Evolutionary conservation across 2,329 filamentous ascomycete genomes (phyloP).

Genomic region (Sarocladium kiliense): DNA sequence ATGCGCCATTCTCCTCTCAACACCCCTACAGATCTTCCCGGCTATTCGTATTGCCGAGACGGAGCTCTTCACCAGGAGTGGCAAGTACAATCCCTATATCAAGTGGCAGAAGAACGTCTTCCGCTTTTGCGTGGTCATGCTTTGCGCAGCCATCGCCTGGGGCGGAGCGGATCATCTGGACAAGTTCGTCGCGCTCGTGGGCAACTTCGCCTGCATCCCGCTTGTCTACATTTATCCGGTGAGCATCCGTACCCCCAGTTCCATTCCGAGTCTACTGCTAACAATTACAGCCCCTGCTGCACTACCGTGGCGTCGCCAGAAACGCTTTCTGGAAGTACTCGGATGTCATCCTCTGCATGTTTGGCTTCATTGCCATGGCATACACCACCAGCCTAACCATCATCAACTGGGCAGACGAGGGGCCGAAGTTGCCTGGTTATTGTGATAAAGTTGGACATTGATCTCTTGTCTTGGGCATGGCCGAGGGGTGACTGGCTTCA

Average conservation of each 20-base stretch:
- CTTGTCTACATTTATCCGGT: conserved; percentile 97
- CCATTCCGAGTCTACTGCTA: conserved; percentile 23
- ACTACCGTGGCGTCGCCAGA: conserved; percentile 74
- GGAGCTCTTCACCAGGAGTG: conserved; percentile 85
- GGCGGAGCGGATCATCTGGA: conserved; percentile 87
- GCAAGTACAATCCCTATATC: conserved; percentile 97
- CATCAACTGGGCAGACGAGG: conserved; percentile 72
- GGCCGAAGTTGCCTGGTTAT: conserved; percentile 44
- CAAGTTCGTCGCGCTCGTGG: conserved; percentile 94
- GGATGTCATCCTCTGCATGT: conserved; percentile 72
- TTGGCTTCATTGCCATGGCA: conserved; percentile 81
- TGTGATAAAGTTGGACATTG: conserved; percentile 35
- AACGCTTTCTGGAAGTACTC: conserved; percentile 61
- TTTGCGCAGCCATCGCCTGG: conserved; percentile 87
- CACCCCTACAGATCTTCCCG: conserved; percentile 93
- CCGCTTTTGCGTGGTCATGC: conserved; percentile 84
- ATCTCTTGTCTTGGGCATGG: neutral
- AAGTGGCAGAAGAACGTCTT: conserved; percentile 99
- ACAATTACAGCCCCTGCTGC: conserved; percentile 70
- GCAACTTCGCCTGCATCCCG: conserved; percentile 96
- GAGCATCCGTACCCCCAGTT: conserved; percentile 37
- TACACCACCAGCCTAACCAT: conserved; percentile 89
- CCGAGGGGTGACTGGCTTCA: neutral
- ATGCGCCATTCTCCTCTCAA: conserved; percentile 93
- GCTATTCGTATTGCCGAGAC: conserved; percentile 96